A percentile compares a stretch with the other conserved stretches of the same genome.
Conservation (phyloP, 768 basidiomycete species). For the Mycena leptocephala region DNA sequence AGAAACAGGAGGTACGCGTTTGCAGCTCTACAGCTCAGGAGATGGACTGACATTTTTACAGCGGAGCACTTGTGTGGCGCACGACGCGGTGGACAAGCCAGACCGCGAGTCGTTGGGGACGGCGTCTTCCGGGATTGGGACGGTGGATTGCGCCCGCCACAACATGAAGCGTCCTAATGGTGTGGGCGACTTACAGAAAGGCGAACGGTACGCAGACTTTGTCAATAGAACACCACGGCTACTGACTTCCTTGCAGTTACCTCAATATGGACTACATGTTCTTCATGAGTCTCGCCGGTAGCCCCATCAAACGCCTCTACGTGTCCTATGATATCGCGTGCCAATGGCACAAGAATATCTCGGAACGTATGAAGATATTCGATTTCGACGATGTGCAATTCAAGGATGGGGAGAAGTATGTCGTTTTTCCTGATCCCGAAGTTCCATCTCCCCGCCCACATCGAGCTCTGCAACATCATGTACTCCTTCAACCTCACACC, state of each 20-base stretch:
- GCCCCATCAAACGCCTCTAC: too few relatives aligned
- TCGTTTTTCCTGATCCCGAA: too few relatives aligned
- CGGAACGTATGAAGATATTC: too few relatives aligned
- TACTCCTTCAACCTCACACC: too few relatives aligned
- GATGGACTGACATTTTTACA: neutral
- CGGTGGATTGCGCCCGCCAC: neutral
- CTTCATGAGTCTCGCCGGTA: too few relatives aligned
- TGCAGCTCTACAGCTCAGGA: neutral
- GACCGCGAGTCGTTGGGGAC: neutral
- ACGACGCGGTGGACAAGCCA: neutral
- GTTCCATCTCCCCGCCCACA: too few relatives aligned
- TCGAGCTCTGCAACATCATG: too few relatives aligned
- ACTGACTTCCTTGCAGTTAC: neutral
- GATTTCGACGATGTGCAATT: too few relatives aligned
- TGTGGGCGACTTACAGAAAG: neutral
- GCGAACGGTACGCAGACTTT: neutral
- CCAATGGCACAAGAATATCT: too few relatives aligned
- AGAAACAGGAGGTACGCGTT: neutral
- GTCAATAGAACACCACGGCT: neutral
- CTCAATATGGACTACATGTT: neutral
- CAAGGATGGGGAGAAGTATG: too few relatives aligned
- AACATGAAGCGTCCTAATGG: neutral
- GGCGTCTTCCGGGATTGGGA: neutral
- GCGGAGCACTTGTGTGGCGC: too few relatives aligned
- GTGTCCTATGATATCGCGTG: too few relatives aligned